A percentile compares a stretch with the other conserved stretches of the same genome.
Evolutionary conservation across 2,329 filamentous ascomycete species (phyloP).

Genomic region (Eutypa lata): DNA sequence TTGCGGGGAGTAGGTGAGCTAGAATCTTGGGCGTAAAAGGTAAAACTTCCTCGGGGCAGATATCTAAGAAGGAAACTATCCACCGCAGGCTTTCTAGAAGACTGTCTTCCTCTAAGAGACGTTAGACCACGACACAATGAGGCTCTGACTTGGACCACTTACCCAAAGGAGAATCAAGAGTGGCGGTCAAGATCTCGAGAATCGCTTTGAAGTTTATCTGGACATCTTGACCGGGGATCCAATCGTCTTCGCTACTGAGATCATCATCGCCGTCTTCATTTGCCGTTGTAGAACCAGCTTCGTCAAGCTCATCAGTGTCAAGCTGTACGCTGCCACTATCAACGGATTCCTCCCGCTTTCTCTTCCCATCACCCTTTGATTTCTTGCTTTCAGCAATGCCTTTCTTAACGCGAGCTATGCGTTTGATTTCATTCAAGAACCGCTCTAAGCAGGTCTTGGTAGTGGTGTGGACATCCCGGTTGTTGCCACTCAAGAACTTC

Average conservation of each 20-base stretch:
- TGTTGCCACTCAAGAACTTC: conserved; percentile 87
- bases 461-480: conserved; percentile 89
- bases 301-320: conserved; percentile 58
- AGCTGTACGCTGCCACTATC: conserved; percentile 62
- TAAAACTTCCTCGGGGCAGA: conserved; percentile 93
- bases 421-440: conserved; percentile 90
- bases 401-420: conserved; percentile 88
- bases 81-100: conserved; percentile 87
- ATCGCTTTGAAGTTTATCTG: conserved; percentile 91
- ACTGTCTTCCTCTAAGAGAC: conserved; percentile 76
- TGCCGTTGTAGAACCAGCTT: conserved; percentile 54
- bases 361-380: conserved; percentile 62
- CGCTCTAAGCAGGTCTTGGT: conserved; percentile 86
- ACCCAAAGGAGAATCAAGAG: conserved; percentile 80
- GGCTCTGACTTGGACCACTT: conserved; percentile 23
- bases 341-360: conserved; percentile 66
- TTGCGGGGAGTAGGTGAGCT: conserved; percentile 86
- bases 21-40: conserved; percentile 91
- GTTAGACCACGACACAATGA: conserved; percentile 11
- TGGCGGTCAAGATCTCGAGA: conserved; percentile 84
- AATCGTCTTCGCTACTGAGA: conserved; percentile 77
- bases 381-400: conserved; percentile 85
- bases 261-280: conserved; percentile 56
- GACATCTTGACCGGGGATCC: conserved; percentile 96
- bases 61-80: conserved; percentile 96